Evolutionary conservation across 1,284 basidiomycete genomes (phyloP).

Genomic region (Melampsora larici-populina): DNA sequence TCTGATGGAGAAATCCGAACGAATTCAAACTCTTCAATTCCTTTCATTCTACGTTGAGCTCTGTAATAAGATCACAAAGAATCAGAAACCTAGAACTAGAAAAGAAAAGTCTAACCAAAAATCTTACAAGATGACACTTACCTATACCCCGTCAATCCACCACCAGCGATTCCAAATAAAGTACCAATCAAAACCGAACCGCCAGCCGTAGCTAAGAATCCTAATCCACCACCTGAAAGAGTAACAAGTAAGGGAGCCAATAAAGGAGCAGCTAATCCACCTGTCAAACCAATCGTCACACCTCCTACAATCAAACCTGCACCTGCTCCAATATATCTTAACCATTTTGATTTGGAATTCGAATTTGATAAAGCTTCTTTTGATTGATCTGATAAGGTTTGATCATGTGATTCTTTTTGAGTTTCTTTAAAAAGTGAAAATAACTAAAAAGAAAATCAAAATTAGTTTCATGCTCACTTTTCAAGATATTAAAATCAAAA

Average conservation of each 20-base stretch:
- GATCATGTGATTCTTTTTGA: background rate
- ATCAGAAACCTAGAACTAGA: background rate
- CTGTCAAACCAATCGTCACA: slow-evolving; percentile 59
- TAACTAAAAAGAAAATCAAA: background rate
- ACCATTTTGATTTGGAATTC: slow-evolving; percentile 27
- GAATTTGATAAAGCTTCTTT: slow-evolving; percentile 8
- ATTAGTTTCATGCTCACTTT: background rate
- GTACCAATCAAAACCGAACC: slow-evolving; percentile 57
- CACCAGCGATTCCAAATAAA: slow-evolving; percentile 59
- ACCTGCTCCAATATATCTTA: slow-evolving; percentile 40
- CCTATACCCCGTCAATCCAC: slow-evolving; percentile 45
- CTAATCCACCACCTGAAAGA: slow-evolving; percentile 53
- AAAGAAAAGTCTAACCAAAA: too few relatives aligned
- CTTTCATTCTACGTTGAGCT: slow-evolving; percentile 59
- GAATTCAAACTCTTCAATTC: slow-evolving; percentile 59
- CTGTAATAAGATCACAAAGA: slow-evolving; percentile 47
- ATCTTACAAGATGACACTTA: too few relatives aligned
- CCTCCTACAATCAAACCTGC: slow-evolving; percentile 50
- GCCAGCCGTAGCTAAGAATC: slow-evolving; percentile 53
- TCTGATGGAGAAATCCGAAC: slow-evolving; percentile 53
- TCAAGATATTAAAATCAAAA: background rate
- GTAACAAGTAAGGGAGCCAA: slow-evolving; percentile 58
- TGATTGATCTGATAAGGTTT: slow-evolving; percentile 6
- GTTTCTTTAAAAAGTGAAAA: slow-evolving; percentile 32
- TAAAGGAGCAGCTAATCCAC: slow-evolving; percentile 59